Evolutionary conservation across 1,284 basidiomycete genomes (phyloP).

Genomic region (Ceratobasidium sp.): DNA sequence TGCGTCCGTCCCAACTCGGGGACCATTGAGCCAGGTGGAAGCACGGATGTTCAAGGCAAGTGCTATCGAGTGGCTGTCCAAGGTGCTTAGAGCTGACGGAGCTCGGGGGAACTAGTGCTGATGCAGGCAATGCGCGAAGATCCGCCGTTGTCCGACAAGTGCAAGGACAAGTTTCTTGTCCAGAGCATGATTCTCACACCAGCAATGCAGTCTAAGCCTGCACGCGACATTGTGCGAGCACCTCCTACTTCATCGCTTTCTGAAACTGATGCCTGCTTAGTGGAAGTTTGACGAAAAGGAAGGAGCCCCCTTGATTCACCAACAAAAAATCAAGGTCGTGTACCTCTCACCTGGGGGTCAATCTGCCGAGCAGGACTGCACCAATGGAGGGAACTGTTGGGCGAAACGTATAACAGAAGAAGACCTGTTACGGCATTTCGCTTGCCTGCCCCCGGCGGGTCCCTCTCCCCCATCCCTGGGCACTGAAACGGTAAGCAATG

Average conservation of each 20-base stretch:
- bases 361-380: too few species aligned
- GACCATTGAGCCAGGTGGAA: conserved; percentile 93
- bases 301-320: conserved; percentile 84
- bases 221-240: conserved; percentile 80
- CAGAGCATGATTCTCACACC: conserved; percentile 94
- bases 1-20: conserved; percentile 98
- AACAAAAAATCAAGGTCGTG: conserved; percentile 94
- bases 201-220: conserved; percentile 84
- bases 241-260: conserved; percentile 42
- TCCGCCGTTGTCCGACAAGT: conserved; percentile 89
- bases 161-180: conserved; percentile 99
- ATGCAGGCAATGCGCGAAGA: conserved; percentile 97
- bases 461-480: too few species aligned
- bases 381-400: too few species aligned
- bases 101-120: conserved; percentile 73
- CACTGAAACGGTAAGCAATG: too few species aligned
- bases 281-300: conserved; percentile 79
- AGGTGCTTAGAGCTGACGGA: conserved; percentile 5
- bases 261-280: conserved; percentile 59
- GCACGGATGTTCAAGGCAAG: conserved; percentile 92
- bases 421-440: too few species aligned
- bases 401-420: too few species aligned
- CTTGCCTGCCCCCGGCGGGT: too few species aligned
- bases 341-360: conserved; percentile 89
- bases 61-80: conserved; percentile 47